Base-by-base conservation (phyloP, 179 eudicot species). In the Sideroxylon spinosum region DNA sequence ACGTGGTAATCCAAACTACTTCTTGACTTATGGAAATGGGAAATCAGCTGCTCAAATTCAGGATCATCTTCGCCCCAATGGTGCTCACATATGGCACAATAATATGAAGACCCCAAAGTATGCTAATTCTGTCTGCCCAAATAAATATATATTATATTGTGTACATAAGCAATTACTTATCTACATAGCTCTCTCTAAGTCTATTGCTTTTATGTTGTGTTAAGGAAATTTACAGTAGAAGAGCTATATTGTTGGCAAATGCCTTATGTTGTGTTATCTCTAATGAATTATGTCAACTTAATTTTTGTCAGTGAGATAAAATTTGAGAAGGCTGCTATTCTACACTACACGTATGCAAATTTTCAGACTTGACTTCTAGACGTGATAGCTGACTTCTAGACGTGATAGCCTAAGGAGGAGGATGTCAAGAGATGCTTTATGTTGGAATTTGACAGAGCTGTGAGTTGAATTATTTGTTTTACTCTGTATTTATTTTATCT, bases 71-170 rank as follows among this genome's bases (percentile, higher is more conserved):
- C 98, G 98, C 70, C 94, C 99, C 56, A 92, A 93, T 83, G 99
- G 99, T 48, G 97, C 99, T 12, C 98, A 93, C 76, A 87, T 97
- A 86, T 95, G 99, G 99, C 88, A 93, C 82, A 95, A 90, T 81
- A 93, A 95, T 79, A 85, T 84, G 94, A 92, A 91, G 81, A 86
- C 91, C 32, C 96, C 96, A 50, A 93, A 90, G 97, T 91, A 93
- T 83, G 90, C 20, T 56, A 48, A 63, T 78, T 61, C 57, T 71
- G 16, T 84, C 46, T 20, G 49, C 56, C 76, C 65, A 9, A 63
- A 46, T 69, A 32, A 4, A 28, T 55, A n/a, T 68, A 44, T 10
- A 60, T 71, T 23, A 5, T 49, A 13, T 46, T 48, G 10, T 25
- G 55, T 50, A 25, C 60, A 4, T 11, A 19, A 26, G 75, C 52